phyloP scores from a whole-genome alignment of 176 grass and related monocot species.

The Guadua angustifolia region DNA sequence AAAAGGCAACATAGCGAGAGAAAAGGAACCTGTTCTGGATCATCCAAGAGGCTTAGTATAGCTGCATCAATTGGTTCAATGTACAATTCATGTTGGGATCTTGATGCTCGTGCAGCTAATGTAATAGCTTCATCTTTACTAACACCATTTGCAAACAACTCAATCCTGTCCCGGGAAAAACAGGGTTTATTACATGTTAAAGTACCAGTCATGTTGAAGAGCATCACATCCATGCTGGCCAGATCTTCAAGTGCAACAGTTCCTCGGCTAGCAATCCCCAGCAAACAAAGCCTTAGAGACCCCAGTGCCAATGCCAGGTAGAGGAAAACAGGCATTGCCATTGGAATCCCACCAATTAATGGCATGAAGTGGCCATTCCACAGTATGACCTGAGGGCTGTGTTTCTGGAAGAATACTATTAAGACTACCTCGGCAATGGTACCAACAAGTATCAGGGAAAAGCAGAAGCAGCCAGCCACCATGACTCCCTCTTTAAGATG shows the following conservation, averaged over 20 bases:
- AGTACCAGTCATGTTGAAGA: slow-evolving; percentile 58
- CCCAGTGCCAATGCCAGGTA: slow-evolving; percentile 49
- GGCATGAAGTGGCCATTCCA: slow-evolving; percentile 29
- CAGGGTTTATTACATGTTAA: slow-evolving; percentile 44
- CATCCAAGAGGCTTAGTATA: slow-evolving; percentile 48
- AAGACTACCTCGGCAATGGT: slow-evolving; percentile 36
- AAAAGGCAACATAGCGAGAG: slow-evolving; percentile 22
- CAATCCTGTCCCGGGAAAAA: slow-evolving; percentile 48
- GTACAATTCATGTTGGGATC: slow-evolving; percentile 50
- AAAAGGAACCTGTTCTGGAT: slow-evolving; percentile 51
- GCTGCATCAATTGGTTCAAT: slow-evolving; percentile 49
- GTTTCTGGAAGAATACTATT: slow-evolving; percentile 25
- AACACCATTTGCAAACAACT: slow-evolving; percentile 42
- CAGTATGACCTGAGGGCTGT: neutral
- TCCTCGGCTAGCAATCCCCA: slow-evolving; percentile 54
- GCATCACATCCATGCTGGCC: slow-evolving; percentile 48
- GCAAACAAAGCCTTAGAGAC: slow-evolving; percentile 47
- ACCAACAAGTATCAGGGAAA: slow-evolving; percentile 48
- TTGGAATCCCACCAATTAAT: slow-evolving; percentile 53
- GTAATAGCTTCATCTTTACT: slow-evolving; percentile 41
- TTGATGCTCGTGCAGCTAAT: slow-evolving; percentile 53
- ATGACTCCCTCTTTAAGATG: slow-evolving; percentile 53
- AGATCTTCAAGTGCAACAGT: slow-evolving; percentile 60
- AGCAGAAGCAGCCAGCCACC: slow-evolving; percentile 39
- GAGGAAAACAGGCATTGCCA: slow-evolving; percentile 57